Conservation (phyloP, 495 filamentous ascomycete genomes). For the Lophiotrema nucula region DNA sequence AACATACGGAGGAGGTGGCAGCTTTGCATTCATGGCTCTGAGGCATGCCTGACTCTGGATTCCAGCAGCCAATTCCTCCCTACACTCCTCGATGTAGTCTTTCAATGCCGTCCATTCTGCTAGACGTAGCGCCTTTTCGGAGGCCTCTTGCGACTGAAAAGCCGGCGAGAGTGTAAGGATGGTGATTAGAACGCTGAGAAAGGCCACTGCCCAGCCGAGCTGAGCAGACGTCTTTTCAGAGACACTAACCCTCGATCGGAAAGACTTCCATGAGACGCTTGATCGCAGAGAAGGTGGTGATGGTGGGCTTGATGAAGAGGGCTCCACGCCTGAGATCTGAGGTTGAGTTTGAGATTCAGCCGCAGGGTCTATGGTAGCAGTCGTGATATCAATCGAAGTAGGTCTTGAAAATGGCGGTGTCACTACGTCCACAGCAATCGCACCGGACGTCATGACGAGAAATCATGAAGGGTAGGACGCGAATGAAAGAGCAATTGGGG, state of each 20-base stretch:
- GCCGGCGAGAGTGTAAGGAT: conserved; percentile 18
- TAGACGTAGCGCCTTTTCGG: conserved; percentile 13
- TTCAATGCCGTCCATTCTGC: conserved; percentile 28
- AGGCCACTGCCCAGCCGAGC: conserved; percentile 20
- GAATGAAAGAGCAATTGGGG: background rate
- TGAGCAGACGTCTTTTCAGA: conserved; percentile 17
- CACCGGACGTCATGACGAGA: no score
- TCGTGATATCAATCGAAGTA: background rate
- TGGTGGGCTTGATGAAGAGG: background rate
- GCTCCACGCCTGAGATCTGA: background rate
- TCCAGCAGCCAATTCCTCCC: conserved; percentile 19
- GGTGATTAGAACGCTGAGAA: conserved; percentile 15
- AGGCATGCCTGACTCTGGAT: conserved; percentile 18
- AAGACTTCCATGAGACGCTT: conserved; percentile 13
- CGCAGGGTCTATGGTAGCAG: background rate
- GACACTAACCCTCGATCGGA: conserved; percentile 2
- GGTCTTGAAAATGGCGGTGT: background rate
- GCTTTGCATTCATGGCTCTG: conserved; percentile 3
- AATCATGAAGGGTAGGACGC: background rate
- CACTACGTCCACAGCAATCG: background rate
- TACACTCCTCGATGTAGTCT: conserved; percentile 25
- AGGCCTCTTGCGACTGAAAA: conserved; percentile 9
- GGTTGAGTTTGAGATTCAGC: background rate
- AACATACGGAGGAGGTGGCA: conserved; percentile 23
- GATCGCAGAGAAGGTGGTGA: background rate